phyloP scores from a whole-genome alignment of 108 stramenopile genomes.

The Skeletonema potamos region DNA sequence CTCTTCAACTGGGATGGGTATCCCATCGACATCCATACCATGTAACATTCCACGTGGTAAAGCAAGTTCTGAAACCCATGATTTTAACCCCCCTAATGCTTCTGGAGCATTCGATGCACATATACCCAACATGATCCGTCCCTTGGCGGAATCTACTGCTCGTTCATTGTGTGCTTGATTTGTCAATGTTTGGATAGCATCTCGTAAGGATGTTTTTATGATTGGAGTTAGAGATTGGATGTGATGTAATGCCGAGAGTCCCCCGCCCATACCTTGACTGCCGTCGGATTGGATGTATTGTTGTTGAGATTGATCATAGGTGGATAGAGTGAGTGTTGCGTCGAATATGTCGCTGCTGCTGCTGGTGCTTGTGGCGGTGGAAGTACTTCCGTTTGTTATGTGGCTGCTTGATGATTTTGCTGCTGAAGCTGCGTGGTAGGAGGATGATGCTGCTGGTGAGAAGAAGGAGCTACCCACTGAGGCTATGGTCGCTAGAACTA shows the following conservation, averaged over 20 bases:
- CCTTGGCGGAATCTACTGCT: slow-evolving; percentile 51
- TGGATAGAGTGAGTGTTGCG: slow-evolving; percentile 29
- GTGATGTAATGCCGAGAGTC: slow-evolving; percentile 37
- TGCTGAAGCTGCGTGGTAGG: neutral
- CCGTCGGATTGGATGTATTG: slow-evolving; percentile 17
- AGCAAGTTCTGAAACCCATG: slow-evolving; percentile 60
- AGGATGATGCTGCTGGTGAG: neutral
- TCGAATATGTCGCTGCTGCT: slow-evolving; percentile 5
- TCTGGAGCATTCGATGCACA: slow-evolving; percentile 76
- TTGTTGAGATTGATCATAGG: slow-evolving; percentile 37
- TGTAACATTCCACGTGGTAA: slow-evolving; percentile 83
- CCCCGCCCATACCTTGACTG: slow-evolving; percentile 32
- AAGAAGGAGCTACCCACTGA: neutral
- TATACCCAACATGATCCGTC: slow-evolving; percentile 80
- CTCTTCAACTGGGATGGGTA: slow-evolving; percentile 61
- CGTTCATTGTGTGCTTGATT: slow-evolving; percentile 53
- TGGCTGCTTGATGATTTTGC: neutral
- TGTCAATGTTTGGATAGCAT: slow-evolving; percentile 23
- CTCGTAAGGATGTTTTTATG: slow-evolving; percentile 6
- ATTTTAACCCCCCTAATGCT: slow-evolving; percentile 67
- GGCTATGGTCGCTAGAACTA: neutral
- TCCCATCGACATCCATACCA: slow-evolving; percentile 85
- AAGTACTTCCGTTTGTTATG: neutral
- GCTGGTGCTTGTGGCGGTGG: neutral
- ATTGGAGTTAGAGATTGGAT: slow-evolving; percentile 18